phyloP scores from a whole-genome alignment of 2,329 filamentous ascomycete species.

The Aspergillus novofumigatus region DNA sequence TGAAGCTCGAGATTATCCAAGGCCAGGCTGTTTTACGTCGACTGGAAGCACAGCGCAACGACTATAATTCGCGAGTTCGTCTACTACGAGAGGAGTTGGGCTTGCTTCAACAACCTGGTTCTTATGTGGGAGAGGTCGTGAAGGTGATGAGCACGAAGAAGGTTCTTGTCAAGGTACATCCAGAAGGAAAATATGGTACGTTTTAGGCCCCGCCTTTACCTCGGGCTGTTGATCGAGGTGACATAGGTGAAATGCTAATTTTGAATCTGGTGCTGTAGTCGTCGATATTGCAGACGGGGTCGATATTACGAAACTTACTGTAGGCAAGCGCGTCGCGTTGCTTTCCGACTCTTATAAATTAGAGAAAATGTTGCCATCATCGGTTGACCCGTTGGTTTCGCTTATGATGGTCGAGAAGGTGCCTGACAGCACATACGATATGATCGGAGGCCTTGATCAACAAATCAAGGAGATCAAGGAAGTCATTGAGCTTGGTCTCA shows the following conservation, averaged over 20 bases:
- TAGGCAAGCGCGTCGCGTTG: slow-evolving; percentile 94
- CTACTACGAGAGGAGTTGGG: slow-evolving; percentile 93
- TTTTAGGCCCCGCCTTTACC: slow-evolving; percentile 4
- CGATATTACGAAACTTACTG: slow-evolving; percentile 90
- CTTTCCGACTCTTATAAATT: slow-evolving; percentile 98
- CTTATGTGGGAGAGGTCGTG: slow-evolving; percentile 98
- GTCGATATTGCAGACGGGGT: slow-evolving; percentile 94
- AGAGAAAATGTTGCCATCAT: slow-evolving; percentile 96
- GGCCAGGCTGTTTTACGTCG: slow-evolving; percentile 91
- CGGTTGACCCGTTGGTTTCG: slow-evolving; percentile 94
- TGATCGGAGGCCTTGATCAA: slow-evolving; percentile 98
- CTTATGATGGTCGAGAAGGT: slow-evolving; percentile 99
- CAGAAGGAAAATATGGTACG: slow-evolving; percentile 98
- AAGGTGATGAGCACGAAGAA: slow-evolving; percentile 99
- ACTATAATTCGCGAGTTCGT: slow-evolving; percentile 97
- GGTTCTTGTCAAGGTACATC: slow-evolving; percentile 97
- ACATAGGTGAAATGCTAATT: slow-evolving; percentile 4
- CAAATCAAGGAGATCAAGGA: slow-evolving; percentile 99
- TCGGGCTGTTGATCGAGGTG: not conserved
- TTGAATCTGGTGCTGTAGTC: slow-evolving; percentile 51
- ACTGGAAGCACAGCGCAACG: slow-evolving; percentile 95
- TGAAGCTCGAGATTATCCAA: slow-evolving; percentile 99
- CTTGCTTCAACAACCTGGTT: slow-evolving; percentile 91
- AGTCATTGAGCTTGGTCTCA: slow-evolving; percentile 96
- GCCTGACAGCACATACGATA: slow-evolving; percentile 98